Evolutionary conservation across 2,329 filamentous ascomycete species (phyloP).

Genomic region (Verticillium dahliae): DNA sequence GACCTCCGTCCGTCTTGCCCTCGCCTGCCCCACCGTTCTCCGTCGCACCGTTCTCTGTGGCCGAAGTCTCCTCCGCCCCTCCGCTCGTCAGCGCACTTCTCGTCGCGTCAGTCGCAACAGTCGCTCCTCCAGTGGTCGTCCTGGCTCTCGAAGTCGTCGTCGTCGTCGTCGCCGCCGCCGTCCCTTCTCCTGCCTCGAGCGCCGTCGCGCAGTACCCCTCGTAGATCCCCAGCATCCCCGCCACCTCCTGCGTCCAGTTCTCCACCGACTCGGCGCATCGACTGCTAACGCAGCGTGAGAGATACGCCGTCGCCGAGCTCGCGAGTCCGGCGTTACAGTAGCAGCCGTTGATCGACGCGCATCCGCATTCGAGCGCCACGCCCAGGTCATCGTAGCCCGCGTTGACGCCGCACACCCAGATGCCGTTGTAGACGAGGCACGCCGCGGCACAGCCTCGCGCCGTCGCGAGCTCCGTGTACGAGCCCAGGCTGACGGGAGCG

Average conservation of each 20-base stretch:
- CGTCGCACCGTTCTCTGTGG: neutral
- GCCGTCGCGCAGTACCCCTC: conserved; percentile 17
- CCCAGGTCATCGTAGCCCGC: conserved; percentile 10
- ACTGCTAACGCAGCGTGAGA: conserved; percentile 15
- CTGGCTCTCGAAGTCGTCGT: neutral
- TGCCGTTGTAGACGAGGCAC: conserved; percentile 17
- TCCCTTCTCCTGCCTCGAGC: conserved; percentile 8
- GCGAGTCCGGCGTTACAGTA: conserved; percentile 15
- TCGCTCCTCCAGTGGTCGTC: neutral
- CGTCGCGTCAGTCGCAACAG: neutral
- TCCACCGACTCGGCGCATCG: conserved; percentile 13
- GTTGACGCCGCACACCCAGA: conserved; percentile 11
- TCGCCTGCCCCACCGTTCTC: no score
- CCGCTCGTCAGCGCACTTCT: neutral
- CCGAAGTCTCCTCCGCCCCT: neutral
- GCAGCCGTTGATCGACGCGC: conserved; percentile 16
- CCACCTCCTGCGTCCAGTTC: conserved; percentile 13
- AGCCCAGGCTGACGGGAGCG: conserved; percentile 6
- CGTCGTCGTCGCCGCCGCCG: neutral
- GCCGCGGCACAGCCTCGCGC: conserved; percentile 15
- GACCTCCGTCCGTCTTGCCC: conserved; percentile 2
- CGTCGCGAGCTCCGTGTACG: conserved; percentile 8
- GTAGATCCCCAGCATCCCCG: conserved; percentile 15
- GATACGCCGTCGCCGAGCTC: conserved; percentile 16
- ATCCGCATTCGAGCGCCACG: conserved; percentile 14